Percentiles rank a stretch among this genome's conserved stretches.
Evolutionary conservation across 202 grass and related monocot species (phyloP).

Genomic region (Carex arenaria): DNA sequence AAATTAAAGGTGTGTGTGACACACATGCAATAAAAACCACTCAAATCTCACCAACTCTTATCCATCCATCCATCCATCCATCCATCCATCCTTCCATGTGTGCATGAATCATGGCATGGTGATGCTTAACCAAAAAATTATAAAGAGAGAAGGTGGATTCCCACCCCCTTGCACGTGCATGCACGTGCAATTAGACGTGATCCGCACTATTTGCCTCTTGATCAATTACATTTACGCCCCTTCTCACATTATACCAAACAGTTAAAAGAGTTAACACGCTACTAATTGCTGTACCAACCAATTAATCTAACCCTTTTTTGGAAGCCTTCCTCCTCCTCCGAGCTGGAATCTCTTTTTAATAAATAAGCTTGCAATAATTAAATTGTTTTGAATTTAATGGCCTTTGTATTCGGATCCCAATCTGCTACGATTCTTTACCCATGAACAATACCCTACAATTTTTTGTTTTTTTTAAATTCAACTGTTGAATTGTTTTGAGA

Average conservation of each 20-base stretch:
- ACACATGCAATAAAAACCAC: conserved; percentile 27
- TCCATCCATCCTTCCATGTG: not conserved
- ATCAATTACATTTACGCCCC: not conserved
- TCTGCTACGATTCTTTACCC: too few species aligned
- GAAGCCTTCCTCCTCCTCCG: not conserved
- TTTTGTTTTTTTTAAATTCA: too few species aligned
- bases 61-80: conserved; percentile 7
- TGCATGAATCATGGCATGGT: conserved; percentile 10
- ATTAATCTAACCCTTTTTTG: not conserved
- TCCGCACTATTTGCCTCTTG: conserved; percentile 30
- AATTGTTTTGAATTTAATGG: not conserved
- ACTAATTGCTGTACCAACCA: conserved; percentile 11
- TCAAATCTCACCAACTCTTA: conserved; percentile 29
- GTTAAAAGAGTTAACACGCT: conserved; percentile 18
- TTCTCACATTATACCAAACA: conserved; percentile 7
- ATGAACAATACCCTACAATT: too few species aligned
- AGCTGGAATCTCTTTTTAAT: not conserved
- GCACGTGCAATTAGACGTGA: conserved; percentile 61
- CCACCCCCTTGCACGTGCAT: conserved; percentile 44
- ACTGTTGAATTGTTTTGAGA: too few species aligned
- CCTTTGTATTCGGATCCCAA: not conserved
- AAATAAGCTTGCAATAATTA: too few species aligned
- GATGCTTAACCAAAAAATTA: conserved; percentile 2
- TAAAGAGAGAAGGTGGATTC: conserved; percentile 25
- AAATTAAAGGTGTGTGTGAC: too few species aligned